Base-by-base conservation (phyloP, 768 basidiomycete genomes). In the Hemileccinum impolitum region DNA sequence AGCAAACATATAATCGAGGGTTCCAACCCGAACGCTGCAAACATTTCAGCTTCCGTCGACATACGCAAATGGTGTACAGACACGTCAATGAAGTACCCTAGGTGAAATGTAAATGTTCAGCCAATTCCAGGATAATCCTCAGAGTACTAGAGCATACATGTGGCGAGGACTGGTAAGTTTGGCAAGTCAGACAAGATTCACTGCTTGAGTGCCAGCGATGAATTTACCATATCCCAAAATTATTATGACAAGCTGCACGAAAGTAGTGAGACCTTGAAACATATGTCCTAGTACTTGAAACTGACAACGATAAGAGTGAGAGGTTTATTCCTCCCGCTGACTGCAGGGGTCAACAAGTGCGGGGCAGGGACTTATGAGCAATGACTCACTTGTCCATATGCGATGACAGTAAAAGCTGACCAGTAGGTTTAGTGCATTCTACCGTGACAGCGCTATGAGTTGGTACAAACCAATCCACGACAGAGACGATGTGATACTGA, bases 341-440 rank as follows among this genome's bases (percentile, higher is more conserved):
- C 58, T 59, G 17, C n/a, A 14, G 28, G 37, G 18, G 15, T 39
- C 4, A 45, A 0, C 28, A 4, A 13, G 3, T 11, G 39, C 4
- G 13, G 32, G 10, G 4, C 11, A 13, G 1, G n/a, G 34, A 25
- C 19, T 15, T 14, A 13, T 32, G 3, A 5, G 15, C 3, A 34
- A 26, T 3, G 19, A 45, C 55, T 43, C 21, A 58, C 56, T 54
- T 8, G 40, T 50, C 56, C 56, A 58, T 44, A 50, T 32, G 2
- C 55, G 56, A 43, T 11, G 26, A 15, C 51, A 57, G 28, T 58
- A 58, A 35, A 58, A 58, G 21, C 57, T 58, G 30, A 19, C 3
- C 28, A 30, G 9, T 8, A 8, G 11, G 3, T 30, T 30, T 30
- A 12, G 28, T 2, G 28, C 9, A 12, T 30, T 4, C 2, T 30